Base-by-base conservation (phyloP, 305 asterid species). In the Rubia occidens region DNA sequence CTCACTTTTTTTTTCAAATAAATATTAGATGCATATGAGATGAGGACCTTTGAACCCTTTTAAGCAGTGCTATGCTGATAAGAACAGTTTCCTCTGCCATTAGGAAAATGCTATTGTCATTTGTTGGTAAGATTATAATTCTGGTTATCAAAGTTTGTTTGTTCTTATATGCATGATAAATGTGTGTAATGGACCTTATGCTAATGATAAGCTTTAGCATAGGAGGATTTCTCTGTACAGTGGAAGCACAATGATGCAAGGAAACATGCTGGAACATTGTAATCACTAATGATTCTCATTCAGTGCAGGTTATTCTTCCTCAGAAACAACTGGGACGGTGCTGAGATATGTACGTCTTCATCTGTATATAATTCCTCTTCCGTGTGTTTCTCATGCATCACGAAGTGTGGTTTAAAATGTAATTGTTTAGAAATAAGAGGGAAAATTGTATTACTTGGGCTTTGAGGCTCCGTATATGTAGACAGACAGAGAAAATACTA, bases 301-400 rank as follows among this genome's bases (percentile, higher is more conserved):
- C 99, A 68, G 90, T 87, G 58, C 99, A 94, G 81, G 87, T 94
- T 79, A 94, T 94, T 83, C 85, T 94, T 64, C 99, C 99, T 71
- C 99, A 94, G 85, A 90, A 90, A 83, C 99, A 94, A 87, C 76
- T 90, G 85, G 91, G 89, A 51, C 96, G 97, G 80, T 89, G 74
- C 79, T 94, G 97, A 53, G 99, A 94, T 80, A 90, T 94, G 99
- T 90, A 78, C 80, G 96, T 73, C 42, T 64, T 43, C 43, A 35
- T 32, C 60, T 65, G 29, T 11, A 42, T 49, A 8, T 43, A 10
- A 1, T 18, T 18, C 7, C 11, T 20, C 13, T 4, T 44, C 1
- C 20, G 58, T 29, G 44, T 59, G 71, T 56, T 32, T 42, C 32
- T n/a, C n/a, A 39, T 39, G 66, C 26, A 61, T 61, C 47, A 15